Conservation (phyloP, 441 rosid genomes). For the Gossypium armourianum region DNA sequence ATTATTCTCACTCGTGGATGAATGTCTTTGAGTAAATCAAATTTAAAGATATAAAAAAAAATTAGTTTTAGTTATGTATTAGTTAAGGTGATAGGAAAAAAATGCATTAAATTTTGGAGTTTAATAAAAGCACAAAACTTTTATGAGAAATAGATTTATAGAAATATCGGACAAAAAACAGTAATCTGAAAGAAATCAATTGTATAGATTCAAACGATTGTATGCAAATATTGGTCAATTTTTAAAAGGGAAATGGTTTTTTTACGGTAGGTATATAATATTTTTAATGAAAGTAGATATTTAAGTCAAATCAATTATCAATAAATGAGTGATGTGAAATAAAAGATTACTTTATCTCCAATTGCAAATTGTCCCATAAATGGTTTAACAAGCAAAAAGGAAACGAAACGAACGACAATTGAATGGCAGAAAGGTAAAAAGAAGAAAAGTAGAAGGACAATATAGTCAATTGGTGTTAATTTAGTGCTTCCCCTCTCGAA, state of each 20-base stretch:
- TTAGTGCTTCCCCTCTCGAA: not conserved
- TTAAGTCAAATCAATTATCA: not conserved
- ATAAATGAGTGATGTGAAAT: not conserved
- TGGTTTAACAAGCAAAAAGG: not conserved
- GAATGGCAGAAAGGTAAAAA: conserved; percentile 3
- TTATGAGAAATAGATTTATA: not conserved
- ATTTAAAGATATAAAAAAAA: no score
- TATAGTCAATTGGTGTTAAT: not conserved
- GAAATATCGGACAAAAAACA: not conserved
- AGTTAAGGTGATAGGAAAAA: not conserved
- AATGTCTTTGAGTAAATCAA: not conserved
- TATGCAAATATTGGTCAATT: not conserved
- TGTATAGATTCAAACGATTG: not conserved
- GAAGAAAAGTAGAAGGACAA: not conserved
- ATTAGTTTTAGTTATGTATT: not conserved
- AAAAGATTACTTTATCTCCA: not conserved
- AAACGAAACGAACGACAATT: not conserved
- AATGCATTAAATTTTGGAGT: not conserved
- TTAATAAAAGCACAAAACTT: not conserved
- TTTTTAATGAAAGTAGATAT: no score
- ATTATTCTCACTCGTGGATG: not conserved
- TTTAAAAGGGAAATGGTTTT: not conserved
- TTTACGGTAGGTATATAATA: no score
- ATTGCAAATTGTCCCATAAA: not conserved
- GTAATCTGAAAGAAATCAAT: not conserved